Conservation (phyloP, 495 filamentous ascomycete species). For the Alectoria sarmentosa region DNA sequence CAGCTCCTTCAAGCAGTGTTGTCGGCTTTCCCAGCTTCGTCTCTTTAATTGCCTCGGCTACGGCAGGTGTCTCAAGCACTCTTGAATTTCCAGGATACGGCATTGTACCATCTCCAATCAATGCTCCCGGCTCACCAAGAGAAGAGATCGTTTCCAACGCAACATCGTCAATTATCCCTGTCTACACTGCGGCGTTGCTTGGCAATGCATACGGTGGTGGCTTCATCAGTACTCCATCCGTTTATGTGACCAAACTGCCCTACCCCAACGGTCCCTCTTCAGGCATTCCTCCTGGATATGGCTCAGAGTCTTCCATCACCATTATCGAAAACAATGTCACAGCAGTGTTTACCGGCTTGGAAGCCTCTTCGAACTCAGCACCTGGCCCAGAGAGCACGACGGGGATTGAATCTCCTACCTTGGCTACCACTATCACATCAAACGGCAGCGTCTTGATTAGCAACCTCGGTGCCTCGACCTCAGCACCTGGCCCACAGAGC, state of each 20-base stretch:
- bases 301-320: constrained; percentile 10
- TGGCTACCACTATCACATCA: not conserved
- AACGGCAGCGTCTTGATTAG: not conserved
- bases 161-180: constrained; percentile 23
- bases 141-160: constrained; percentile 12
- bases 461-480: not conserved
- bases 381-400: not conserved
- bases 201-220: constrained; percentile 29
- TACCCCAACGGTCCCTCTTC: constrained; percentile 13
- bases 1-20: not conserved
- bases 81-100: constrained; percentile 17
- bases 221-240: constrained; percentile 24
- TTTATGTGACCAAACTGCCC: constrained; percentile 21
- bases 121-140: constrained; percentile 1
- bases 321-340: not conserved
- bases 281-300: constrained; percentile 27
- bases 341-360: not conserved
- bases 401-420: not conserved
- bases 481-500: not conserved
- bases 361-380: not conserved
- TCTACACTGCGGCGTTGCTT: constrained; percentile 24
- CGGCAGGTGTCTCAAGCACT: not conserved
- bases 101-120: constrained; percentile 20
- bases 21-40: constrained; percentile 7
- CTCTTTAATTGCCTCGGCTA: constrained; percentile 6